Evolutionary conservation across 331 rosid species (phyloP), one percentile per base, ranked within the genome.

Genomic region (Ulmus americana): DNA sequence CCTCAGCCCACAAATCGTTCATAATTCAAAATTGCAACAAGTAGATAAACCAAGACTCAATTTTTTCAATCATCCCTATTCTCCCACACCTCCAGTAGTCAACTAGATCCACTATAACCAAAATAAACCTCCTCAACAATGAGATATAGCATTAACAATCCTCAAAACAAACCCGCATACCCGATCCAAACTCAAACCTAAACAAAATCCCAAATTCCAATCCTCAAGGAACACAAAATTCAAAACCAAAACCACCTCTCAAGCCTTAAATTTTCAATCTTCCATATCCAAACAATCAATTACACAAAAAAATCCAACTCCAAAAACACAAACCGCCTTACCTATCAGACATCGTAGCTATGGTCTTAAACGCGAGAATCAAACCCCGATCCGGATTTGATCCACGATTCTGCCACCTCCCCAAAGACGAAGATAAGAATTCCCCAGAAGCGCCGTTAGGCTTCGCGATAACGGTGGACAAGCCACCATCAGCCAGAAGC

Each of bases 381-480:
- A 92, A 59, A 6, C 91, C 94, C n/a, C 98, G 97, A 78, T 92
- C 98, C 38, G 96, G 95, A 65, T 89, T 83, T 9, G 91, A 68
- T 11, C 98, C 98, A 1, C 98, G 97, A 71, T 89, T 92, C 91
- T 92, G 98, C 98, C 98, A 92, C 61, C 95, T 84, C 5, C 98
- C 94, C 9, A 92, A 82, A 6, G 98, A 92, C 12, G 95, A 85
- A 0, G 98, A 89, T 3, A 88, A 75, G 39, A 89, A 92, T 55
- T 92, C 97, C 16, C 90, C 95, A 42, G 82, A 39, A 14, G 86
- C 80, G 6, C 95, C 97, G 63, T 85, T 89, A 55, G 95, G 95
- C 72, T 85, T 89, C 12, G 95, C 95, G 43, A 92, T 89, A 63
- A 89, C 95, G 44, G 95, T 92, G 43, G 97, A 86, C n/a, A 92